Percentiles rank a stretch among this genome's conserved stretches.
Conservation (phyloP, 805 yeast genomes). For the Suhomyces canberraensis region DNA sequence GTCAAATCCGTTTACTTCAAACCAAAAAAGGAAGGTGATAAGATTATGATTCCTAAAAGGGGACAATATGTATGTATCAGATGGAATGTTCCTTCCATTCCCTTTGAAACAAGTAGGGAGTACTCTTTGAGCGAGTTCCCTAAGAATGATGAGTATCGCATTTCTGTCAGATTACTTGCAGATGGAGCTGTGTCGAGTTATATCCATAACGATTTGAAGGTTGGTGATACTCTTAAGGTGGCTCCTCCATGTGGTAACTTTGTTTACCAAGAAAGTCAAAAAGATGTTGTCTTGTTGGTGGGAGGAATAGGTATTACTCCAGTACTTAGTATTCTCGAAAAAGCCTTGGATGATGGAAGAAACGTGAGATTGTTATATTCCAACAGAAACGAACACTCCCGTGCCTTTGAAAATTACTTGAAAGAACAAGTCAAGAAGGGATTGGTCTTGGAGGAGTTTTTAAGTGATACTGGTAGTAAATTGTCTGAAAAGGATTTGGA, state of each 20-base stretch:
- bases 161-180: constrained; percentile 51
- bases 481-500: constrained; percentile 16
- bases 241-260: constrained; percentile 63
- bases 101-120: constrained; percentile 49
- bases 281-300: constrained; percentile 40
- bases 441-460: constrained; percentile 20
- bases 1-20: constrained; percentile 52
- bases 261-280: constrained; percentile 24
- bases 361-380: constrained; percentile 35
- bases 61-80: constrained; percentile 47
- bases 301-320: constrained; percentile 76
- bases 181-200: constrained; percentile 51
- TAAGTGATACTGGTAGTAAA: constrained; percentile 9
- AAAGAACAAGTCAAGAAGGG: constrained; percentile 11
- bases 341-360: constrained; percentile 29
- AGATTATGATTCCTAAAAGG: constrained; percentile 26
- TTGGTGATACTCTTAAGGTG: constrained; percentile 47
- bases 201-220: constrained; percentile 45
- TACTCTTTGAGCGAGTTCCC: constrained; percentile 52
- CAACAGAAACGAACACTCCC: constrained; percentile 15
- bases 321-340: constrained; percentile 48
- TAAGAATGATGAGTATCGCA: constrained; percentile 43
- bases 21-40: constrained; percentile 32
- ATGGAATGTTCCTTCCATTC: constrained; percentile 31
- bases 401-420: constrained; percentile 26